phyloP scores from a whole-genome alignment of 192 early-diverging fungal species.

The Pilobolus umbonatus region DNA sequence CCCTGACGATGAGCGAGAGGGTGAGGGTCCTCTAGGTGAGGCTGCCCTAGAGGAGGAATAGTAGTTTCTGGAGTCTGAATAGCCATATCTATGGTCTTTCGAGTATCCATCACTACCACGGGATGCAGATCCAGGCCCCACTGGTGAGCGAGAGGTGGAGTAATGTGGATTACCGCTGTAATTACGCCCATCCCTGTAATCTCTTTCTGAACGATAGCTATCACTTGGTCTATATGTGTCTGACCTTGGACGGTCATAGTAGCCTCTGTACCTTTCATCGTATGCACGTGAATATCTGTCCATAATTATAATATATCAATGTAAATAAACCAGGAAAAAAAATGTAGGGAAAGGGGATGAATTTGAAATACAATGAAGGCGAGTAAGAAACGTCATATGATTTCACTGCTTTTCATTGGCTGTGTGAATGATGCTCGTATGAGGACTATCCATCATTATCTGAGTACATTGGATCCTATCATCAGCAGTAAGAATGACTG shows the following conservation, averaged over 20 bases:
- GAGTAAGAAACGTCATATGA: too few relatives aligned
- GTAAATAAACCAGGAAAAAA: neutral
- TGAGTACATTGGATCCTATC: too few relatives aligned
- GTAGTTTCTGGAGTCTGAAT: constrained; percentile 4
- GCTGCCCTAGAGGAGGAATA: constrained; percentile 9
- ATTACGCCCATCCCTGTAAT: constrained; percentile 23
- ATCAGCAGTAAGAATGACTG: too few relatives aligned
- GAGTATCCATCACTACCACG: neutral
- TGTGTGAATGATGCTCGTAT: too few relatives aligned
- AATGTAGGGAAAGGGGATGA: neutral
- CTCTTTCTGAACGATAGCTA: constrained; percentile 21
- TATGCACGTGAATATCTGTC: constrained; percentile 28
- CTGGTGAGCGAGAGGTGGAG: constrained; percentile 16
- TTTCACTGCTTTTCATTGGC: too few relatives aligned
- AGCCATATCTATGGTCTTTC: constrained; percentile 13
- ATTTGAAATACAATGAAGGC: too few relatives aligned
- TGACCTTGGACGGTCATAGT: constrained; percentile 28
- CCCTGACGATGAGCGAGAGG: constrained; percentile 8
- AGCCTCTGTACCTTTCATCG: constrained; percentile 29
- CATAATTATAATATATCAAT: neutral
- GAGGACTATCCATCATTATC: too few relatives aligned
- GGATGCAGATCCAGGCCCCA: neutral
- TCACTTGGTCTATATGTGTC: constrained; percentile 29
- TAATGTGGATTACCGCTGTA: constrained; percentile 7
- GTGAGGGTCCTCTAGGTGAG: constrained; percentile 15